Percentiles rank a stretch among this genome's conserved stretches.
Evolutionary conservation across 176 grass and related monocot genomes (phyloP).

Genomic region (Stipa capillata): DNA sequence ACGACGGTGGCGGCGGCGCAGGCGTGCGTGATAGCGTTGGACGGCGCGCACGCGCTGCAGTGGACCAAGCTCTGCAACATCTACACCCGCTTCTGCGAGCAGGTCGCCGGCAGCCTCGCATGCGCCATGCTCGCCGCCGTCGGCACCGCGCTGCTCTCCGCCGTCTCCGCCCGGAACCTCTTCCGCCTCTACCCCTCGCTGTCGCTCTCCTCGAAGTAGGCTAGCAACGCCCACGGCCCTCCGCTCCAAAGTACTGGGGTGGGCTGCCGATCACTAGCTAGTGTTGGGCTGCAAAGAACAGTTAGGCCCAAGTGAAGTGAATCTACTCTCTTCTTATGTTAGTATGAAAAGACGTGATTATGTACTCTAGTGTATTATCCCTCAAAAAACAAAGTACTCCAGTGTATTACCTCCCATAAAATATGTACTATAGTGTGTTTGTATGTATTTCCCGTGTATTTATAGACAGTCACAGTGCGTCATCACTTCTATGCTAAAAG

Average conservation of each 20-base stretch:
- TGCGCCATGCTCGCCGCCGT: slow-evolving; percentile 37
- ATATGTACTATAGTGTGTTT: neutral
- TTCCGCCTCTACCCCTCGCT: slow-evolving; percentile 50
- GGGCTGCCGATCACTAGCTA: neutral
- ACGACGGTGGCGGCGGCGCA: slow-evolving; percentile 58
- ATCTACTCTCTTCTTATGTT: neutral
- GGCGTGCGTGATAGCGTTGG: slow-evolving; percentile 47
- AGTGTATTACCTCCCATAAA: too few species aligned
- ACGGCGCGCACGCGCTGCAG: slow-evolving; percentile 41
- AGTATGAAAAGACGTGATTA: neutral
- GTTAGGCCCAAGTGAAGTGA: neutral
- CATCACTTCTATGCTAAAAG: neutral
- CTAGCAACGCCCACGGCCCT: neutral
- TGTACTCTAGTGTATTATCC: neutral
- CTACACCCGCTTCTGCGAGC: slow-evolving; percentile 83
- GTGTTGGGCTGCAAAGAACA: neutral
- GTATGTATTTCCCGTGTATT: neutral
- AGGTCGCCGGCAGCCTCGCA: slow-evolving; percentile 58
- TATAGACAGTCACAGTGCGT: neutral
- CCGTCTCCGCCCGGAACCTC: slow-evolving; percentile 66
- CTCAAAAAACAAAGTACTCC: neutral
- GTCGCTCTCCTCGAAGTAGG: neutral
- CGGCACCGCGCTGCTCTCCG: slow-evolving; percentile 39
- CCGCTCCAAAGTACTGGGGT: neutral
- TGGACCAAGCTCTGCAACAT: slow-evolving; percentile 96